Conservation (phyloP, 495 filamentous ascomycete genomes). For the Penicillium simplicissimum region DNA sequence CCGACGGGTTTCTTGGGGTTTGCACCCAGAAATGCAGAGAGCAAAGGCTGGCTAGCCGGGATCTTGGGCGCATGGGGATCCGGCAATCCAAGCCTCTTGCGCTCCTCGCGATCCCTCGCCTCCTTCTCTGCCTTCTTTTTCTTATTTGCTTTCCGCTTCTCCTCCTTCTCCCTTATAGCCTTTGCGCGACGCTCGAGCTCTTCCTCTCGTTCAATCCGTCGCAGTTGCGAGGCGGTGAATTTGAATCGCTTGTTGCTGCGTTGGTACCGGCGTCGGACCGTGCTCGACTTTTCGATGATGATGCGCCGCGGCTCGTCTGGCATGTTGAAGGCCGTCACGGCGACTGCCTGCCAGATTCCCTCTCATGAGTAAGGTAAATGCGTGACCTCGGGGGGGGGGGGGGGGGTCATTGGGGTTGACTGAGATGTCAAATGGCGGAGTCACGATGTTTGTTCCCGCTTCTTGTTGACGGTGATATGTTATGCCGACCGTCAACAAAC, state of each 20-base stretch:
- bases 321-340: slow-evolving; percentile 35
- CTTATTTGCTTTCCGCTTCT: slow-evolving; percentile 40
- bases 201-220: slow-evolving; percentile 48
- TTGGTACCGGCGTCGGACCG: slow-evolving; percentile 47
- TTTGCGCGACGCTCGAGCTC: slow-evolving; percentile 42
- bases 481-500: slow-evolving; percentile 37
- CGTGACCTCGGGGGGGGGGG: slow-evolving; percentile 11
- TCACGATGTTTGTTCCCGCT: not conserved
- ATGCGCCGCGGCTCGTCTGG: slow-evolving; percentile 41
- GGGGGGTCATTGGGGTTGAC: slow-evolving; percentile 1
- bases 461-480: slow-evolving; percentile 35
- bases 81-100: slow-evolving; percentile 43
- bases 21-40: slow-evolving; percentile 44
- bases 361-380: slow-evolving; percentile 13
- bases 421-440: not conserved
- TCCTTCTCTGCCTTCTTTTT: slow-evolving; percentile 50
- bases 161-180: slow-evolving; percentile 44
- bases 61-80: slow-evolving; percentile 44
- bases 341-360: slow-evolving; percentile 18
- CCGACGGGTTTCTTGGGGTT: slow-evolving; percentile 5
- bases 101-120: slow-evolving; percentile 42
- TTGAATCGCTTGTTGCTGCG: slow-evolving; percentile 47
- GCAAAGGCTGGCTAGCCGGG: slow-evolving; percentile 48
- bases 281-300: slow-evolving; percentile 49
- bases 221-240: slow-evolving; percentile 44